phyloP scores from a whole-genome alignment of 306 rosid species.

The Ziziphus jujuba region DNA sequence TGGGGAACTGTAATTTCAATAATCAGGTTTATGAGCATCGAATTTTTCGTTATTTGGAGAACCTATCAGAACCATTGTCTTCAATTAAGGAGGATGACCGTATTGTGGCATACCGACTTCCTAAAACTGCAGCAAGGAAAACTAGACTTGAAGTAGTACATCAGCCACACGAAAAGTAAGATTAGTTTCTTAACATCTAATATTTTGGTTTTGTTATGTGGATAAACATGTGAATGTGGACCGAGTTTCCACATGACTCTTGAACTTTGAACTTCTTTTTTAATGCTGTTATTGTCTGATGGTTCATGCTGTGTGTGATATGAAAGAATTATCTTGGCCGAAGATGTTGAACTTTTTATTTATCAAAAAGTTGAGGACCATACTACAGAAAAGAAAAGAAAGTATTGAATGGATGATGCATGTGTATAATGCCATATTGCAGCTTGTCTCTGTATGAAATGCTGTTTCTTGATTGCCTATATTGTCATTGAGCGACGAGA shows the following conservation, averaged over 20 bases:
- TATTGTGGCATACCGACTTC: conserved; percentile 80
- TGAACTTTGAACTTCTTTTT: neutral
- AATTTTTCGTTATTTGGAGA: conserved; percentile 74
- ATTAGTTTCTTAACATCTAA: conserved; percentile 27
- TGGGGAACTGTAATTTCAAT: conserved; percentile 13
- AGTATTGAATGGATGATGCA: neutral
- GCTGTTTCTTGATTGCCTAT: too few species aligned
- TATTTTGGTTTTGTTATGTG: conserved; percentile 8
- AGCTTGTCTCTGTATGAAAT: neutral
- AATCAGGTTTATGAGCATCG: conserved; percentile 72
- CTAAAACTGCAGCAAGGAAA: conserved; percentile 51
- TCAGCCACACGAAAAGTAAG: conserved; percentile 76
- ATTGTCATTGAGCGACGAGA: too few species aligned
- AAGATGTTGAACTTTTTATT: neutral
- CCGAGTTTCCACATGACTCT: neutral
- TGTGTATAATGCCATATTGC: neutral
- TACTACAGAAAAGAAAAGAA: neutral
- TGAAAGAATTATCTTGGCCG: neutral
- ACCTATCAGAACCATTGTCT: conserved; percentile 57
- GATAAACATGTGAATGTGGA: neutral
- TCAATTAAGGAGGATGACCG: conserved; percentile 89
- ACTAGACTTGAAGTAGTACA: conserved; percentile 77
- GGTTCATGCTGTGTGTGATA: too few species aligned
- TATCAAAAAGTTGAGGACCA: neutral
- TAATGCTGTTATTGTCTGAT: too few species aligned